These are phyloP conservation scores for Sporothrix inflata DNA, from an alignment of 2,329 filamentous ascomycete genomes.

Conservation along the genomic window DNA sequence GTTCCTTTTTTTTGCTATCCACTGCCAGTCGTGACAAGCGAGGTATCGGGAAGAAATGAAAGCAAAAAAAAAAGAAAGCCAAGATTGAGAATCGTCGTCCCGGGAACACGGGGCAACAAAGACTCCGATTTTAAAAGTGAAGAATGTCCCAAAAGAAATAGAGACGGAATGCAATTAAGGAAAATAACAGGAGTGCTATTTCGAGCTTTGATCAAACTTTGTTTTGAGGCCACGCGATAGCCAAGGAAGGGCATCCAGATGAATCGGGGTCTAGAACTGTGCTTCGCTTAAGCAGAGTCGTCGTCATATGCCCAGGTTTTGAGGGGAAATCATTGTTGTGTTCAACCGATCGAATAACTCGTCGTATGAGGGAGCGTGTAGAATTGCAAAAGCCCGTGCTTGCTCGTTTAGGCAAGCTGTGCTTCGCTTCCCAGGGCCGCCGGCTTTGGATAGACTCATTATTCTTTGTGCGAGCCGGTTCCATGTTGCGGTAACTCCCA, in stretches of 20 bases:
- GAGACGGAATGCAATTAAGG: background rate
- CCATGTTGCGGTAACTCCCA: too few species aligned
- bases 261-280: background rate
- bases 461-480: background rate
- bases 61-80: background rate
- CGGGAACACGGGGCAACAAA: conserved; percentile 7
- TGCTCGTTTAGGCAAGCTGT: background rate
- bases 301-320: background rate
- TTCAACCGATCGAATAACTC: background rate
- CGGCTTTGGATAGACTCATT: conserved; percentile 5
- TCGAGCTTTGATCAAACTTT: background rate
- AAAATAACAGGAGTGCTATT: background rate
- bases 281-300: background rate
- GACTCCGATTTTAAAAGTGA: background rate
- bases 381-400: background rate
- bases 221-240: background rate
- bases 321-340: background rate
- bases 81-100: background rate
- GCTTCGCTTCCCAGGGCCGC: background rate
- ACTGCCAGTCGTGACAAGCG: background rate
- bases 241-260: background rate
- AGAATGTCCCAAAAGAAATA: background rate
- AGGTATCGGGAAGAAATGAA: background rate
- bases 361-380: background rate
- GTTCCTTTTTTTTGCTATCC: background rate